These are phyloP conservation scores for Thozetella sp. DNA, from an alignment of 495 filamentous ascomycete genomes.

Conservation along the genomic window DNA sequence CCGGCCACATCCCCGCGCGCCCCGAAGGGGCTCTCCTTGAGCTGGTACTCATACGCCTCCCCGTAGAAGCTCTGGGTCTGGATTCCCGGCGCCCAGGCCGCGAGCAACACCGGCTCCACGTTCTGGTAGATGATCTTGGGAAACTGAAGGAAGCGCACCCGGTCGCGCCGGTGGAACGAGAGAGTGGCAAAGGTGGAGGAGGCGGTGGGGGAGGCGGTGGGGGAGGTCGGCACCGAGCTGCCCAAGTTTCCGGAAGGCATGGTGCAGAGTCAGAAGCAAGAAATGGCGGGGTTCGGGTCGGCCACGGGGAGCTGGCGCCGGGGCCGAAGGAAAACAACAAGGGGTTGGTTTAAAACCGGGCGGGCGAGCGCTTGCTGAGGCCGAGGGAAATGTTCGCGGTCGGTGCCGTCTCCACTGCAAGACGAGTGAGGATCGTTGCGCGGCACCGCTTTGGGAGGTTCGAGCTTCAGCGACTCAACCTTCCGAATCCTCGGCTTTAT, in stretches of 20 bases:
- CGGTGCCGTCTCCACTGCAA: too few species aligned
- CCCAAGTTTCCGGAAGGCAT: background rate
- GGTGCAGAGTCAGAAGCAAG: background rate
- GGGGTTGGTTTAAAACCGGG: too few species aligned
- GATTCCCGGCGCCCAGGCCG: constrained; percentile 18
- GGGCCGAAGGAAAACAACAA: too few species aligned
- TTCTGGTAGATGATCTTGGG: constrained; percentile 16
- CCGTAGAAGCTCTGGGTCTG: background rate
- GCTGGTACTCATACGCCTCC: constrained; percentile 10
- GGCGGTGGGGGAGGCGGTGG: background rate
- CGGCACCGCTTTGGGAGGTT: too few species aligned
- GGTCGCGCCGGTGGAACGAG: constrained; percentile 17
- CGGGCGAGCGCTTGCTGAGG: too few species aligned
- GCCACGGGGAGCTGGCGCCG: too few species aligned
- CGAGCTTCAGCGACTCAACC: too few species aligned
- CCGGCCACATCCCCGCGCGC: constrained; percentile 5
- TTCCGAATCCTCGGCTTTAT: too few species aligned
- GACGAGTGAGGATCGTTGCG: too few species aligned
- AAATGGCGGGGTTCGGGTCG: too few species aligned
- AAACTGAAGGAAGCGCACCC: constrained; percentile 17
- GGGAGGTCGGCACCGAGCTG: background rate
- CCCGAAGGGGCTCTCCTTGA: constrained; percentile 17
- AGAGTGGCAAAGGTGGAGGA: constrained; percentile 8
- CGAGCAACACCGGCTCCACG: constrained; percentile 26
- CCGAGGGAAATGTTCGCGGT: too few species aligned